phyloP scores from a whole-genome alignment of 768 basidiomycete genomes.

The Trametes elegans region DNA sequence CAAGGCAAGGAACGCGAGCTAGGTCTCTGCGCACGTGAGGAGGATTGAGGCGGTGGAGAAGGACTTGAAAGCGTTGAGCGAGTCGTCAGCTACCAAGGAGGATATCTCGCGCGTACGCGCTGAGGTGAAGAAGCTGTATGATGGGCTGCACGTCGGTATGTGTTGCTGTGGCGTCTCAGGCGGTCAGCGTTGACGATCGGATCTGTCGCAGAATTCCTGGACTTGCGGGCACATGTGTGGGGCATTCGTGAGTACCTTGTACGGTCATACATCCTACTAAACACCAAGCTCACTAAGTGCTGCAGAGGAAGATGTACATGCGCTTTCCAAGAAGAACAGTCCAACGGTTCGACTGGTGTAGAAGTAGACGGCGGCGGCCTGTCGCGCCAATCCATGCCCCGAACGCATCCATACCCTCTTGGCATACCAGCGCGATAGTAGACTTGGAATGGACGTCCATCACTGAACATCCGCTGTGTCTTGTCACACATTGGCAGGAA shows the following conservation, averaged over 20 bases:
- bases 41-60: constrained; percentile 88
- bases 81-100: constrained; percentile 70
- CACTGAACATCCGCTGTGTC: too few relatives aligned
- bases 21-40: constrained; percentile 83
- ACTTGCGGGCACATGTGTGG: constrained; percentile 80
- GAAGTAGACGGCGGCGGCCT: neutral
- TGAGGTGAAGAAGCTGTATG: constrained; percentile 86
- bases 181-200: too few relatives aligned
- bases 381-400: neutral
- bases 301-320: constrained; percentile 78
- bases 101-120: constrained; percentile 72
- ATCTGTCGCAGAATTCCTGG: constrained; percentile 81
- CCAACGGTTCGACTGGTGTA: constrained; percentile 53
- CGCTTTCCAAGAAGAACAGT: constrained; percentile 65
- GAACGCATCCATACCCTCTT: neutral
- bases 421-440: neutral
- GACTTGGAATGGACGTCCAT: neutral
- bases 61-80: constrained; percentile 73
- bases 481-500: too few relatives aligned
- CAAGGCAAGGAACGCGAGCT: too few relatives aligned
- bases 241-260: constrained; percentile 70
- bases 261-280: neutral
- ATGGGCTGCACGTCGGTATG: constrained; percentile 77
- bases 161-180: constrained; percentile 6
- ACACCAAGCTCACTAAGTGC: neutral